Base-by-base conservation (phyloP, 2,329 filamentous ascomycete species). In the Geoglossum cookeanum region DNA sequence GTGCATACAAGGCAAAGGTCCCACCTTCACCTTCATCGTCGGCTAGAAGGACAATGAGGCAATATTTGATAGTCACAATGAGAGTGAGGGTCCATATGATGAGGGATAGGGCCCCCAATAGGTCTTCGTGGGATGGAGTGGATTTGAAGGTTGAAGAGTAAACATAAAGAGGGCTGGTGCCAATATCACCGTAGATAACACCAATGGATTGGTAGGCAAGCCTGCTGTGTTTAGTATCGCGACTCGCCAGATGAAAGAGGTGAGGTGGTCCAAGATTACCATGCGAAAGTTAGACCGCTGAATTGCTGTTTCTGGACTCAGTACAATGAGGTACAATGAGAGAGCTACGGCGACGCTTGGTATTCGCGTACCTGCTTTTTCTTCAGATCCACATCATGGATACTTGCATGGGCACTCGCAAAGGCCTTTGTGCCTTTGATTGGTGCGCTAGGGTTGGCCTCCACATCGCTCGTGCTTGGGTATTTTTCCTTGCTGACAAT, bases 11-110 rank as follows among this genome's bases (percentile, higher is more conserved):
- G 33, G 78, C 79, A 66, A 85, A 85, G 0, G 81, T 85, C 33
- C 83, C 83, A 32, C 83, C 83, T 64, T 86, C 81, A 49, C 83
- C 83, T 64, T 85, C 81, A 60, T 86, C 81, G 65, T 85, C 82
- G 56, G 83, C 83, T 37, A 71, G 71, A 4, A 86, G 68, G 42
- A 86, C 77, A 64, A 86, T 78, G 60, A 83, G 71, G 44, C 81
- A 73, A 64, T 86, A 86, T 69, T 86, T 86, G 58, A 84, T 62
- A 0, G 80, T 84, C 39, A 86, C 81, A 69, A 86, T 83, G 59
- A 85, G 69, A 29, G 79, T 83, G 37, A 86, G 68, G 0, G 80
- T 78, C 83, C 82, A 86, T 51, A 86, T 77, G 60, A 86, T 78
- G 48, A 86, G 75, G 3, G 82, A 85, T 1, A 85, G 69, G 0